Conservation (phyloP, 208 protist genomes). For the Trichomonas tenax region DNA sequence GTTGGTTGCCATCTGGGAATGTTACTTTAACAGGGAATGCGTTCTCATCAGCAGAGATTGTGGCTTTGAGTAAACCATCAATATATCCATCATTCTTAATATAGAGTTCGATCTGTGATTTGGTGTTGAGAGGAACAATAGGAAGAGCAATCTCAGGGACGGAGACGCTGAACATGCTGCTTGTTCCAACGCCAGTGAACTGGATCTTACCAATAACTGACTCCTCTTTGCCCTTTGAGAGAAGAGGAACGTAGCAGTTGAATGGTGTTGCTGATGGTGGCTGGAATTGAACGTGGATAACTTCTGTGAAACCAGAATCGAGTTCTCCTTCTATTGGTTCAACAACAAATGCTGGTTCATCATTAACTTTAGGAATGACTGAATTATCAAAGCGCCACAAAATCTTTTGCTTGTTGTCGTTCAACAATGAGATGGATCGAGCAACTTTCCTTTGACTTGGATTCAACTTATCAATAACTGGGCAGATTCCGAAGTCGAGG, state of each 20-base stretch:
- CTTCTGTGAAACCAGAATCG: neutral
- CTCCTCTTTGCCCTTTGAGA: neutral
- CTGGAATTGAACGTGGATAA: neutral
- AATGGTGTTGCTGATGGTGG: neutral
- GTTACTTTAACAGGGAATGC: neutral
- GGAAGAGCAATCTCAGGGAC: neutral
- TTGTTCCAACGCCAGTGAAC: neutral
- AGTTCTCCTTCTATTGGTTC: neutral
- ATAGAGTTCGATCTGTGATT: neutral
- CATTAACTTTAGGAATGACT: neutral
- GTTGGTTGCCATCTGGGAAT: neutral
- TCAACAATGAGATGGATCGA: neutral
- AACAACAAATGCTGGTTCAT: neutral
- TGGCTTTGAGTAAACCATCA: neutral
- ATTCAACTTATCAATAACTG: neutral
- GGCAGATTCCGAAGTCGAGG: neutral
- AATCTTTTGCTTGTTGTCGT: neutral
- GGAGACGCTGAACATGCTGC: neutral
- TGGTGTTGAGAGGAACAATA: neutral
- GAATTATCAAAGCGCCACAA: neutral
- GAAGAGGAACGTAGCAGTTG: neutral
- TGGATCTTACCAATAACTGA: neutral
- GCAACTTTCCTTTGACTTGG: neutral
- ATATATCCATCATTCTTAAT: neutral
- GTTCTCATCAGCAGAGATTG: neutral